Evolutionary conservation across 371 early-diverging fungal genomes (phyloP).

Genomic region (Blyttiomyces sp.): DNA sequence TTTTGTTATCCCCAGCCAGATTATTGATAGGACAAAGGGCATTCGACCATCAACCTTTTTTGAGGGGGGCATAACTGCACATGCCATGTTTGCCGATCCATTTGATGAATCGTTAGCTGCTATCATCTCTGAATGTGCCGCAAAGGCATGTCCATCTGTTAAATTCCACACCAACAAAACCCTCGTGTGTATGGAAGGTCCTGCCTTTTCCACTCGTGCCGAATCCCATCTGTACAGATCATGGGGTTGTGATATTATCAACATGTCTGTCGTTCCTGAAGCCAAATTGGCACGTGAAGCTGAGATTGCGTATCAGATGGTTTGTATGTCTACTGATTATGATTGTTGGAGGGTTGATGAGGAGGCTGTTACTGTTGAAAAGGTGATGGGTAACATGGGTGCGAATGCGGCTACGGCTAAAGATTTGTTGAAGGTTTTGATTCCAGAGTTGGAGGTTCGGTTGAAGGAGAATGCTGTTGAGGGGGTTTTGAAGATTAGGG

Average conservation of each 20-base stretch:
- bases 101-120: conserved; percentile 76
- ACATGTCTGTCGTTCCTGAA: conserved; percentile 96
- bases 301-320: conserved; percentile 95
- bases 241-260: conserved; percentile 89
- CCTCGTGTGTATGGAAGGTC: conserved; percentile 95
- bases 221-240: conserved; percentile 94
- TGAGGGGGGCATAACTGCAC: conserved; percentile 87
- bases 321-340: conserved; percentile 99
- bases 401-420: conserved; percentile 84
- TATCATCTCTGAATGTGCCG: conserved; percentile 56
- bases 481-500: conserved; percentile 57
- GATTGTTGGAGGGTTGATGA: conserved; percentile 95
- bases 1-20: conserved; percentile 90
- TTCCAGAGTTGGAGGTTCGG: conserved; percentile 63
- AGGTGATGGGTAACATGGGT: conserved; percentile 86
- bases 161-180: conserved; percentile 77
- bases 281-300: conserved; percentile 96
- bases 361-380: conserved; percentile 87
- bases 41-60: conserved; percentile 71
- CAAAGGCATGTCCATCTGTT: conserved; percentile 21
- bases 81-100: conserved; percentile 88
- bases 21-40: conserved; percentile 96
- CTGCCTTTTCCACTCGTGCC: conserved; percentile 93
- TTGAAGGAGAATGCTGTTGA: conserved; percentile 55
- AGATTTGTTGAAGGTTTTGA: conserved; percentile 67